Base-by-base conservation (phyloP, 1,284 basidiomycete genomes). In the Tilletia horrida region DNA sequence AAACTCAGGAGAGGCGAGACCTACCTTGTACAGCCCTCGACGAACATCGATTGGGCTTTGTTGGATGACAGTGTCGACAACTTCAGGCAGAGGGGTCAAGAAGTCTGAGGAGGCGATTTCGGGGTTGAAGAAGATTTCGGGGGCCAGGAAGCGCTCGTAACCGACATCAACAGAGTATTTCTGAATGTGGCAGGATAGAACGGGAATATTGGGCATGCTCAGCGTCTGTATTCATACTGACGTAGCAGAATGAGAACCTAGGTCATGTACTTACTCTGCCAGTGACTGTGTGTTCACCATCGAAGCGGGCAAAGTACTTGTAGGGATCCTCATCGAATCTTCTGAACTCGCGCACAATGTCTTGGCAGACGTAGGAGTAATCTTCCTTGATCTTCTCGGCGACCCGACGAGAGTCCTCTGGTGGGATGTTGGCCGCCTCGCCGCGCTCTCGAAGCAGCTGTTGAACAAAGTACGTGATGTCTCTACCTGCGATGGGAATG, bases 111-210 rank as follows among this genome's bases (percentile, higher is more conserved):
- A 95, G 83, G 91, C 92, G 77, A 99, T 97, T 83, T 98, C 96
- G 13, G 96, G 96, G 84, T 98, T 98, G 87, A 98, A 98, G 85
- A 98, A 97, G 82, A 98, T 96, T 83, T 98, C 96, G 3, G 96
- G 93, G 0, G 95, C 95, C 47, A 99, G 88, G 88, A 99, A 99
- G 44, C 96, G 92, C 83, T 98, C 96, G 84, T 97, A 98, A 23
- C 96, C 96, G 69, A 99, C 88, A 79, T 99, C 95, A 61, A 98
- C 85, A 64, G 85, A 82, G 83, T 95, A 96, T 88, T 91, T 90
- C 90, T 93, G 81, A 0, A 18, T n/a, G n/a, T 8, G 13, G 35
- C 11, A 8, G 48, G n/a, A 62, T 18, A 29, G 61, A 0, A 43
- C 18, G 27, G 25, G 45, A 18, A n/a, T 84, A n/a, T n/a, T n/a